These are phyloP conservation scores for Pseudognaphalium luteoalbum DNA, from an alignment of 129 eudicot genomes.

Conservation along the genomic window DNA sequence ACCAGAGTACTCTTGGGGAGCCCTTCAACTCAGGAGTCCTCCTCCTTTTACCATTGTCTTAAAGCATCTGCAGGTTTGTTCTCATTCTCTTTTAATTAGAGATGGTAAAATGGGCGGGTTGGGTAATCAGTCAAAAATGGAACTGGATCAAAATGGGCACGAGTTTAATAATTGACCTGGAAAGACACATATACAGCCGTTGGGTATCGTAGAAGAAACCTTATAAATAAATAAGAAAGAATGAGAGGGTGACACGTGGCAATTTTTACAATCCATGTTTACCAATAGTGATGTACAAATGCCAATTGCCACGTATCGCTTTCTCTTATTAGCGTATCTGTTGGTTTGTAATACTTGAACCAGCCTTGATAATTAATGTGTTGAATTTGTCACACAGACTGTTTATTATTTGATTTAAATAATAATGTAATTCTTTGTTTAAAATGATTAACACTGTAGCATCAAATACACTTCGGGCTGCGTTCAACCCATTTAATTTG, in stretches of 20 bases:
- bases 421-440: background rate
- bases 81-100: conserved; percentile 12
- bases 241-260: too few species aligned
- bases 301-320: too few species aligned
- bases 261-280: too few species aligned
- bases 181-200: background rate
- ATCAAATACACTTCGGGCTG: background rate
- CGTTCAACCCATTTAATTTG: background rate
- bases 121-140: conserved; percentile 2
- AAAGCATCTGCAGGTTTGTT: conserved; percentile 75
- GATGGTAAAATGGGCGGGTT: background rate
- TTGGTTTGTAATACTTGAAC: background rate
- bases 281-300: background rate
- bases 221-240: too few species aligned
- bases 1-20: conserved; percentile 96
- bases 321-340: too few species aligned
- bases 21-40: conserved; percentile 81
- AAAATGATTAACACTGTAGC: background rate
- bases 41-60: conserved; percentile 68
- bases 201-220: too few species aligned
- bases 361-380: background rate
- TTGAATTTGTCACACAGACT: background rate
- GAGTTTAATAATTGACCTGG: background rate
- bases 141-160: background rate
- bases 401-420: background rate